These are phyloP conservation scores for Ilex asprella DNA, from an alignment of 257 asterid species.

Conservation along the genomic window DNA sequence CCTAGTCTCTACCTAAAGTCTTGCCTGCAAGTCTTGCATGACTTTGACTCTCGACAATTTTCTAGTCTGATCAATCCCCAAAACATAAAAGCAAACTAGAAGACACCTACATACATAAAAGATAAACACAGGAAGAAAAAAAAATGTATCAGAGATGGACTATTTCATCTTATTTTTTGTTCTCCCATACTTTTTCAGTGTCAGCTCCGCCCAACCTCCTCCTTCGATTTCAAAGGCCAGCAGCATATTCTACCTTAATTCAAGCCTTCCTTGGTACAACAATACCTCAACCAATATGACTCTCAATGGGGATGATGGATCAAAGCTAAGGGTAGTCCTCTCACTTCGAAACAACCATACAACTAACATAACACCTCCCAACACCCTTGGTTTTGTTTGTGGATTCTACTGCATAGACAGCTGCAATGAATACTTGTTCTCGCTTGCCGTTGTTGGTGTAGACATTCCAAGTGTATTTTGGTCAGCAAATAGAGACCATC, in stretches of 20 bases:
- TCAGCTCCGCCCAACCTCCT: neutral
- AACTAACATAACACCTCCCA: too few species aligned
- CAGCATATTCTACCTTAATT: neutral
- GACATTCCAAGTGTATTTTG: neutral
- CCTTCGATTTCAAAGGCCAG: neutral
- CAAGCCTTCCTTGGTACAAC: neutral
- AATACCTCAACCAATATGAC: neutral
- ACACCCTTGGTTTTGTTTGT: neutral
- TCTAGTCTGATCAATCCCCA: too few species aligned
- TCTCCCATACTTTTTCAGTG: too few species aligned
- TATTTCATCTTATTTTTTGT: too few species aligned
- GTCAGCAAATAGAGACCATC: slow-evolving; percentile 1
- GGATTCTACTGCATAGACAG: neutral
- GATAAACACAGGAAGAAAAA: too few species aligned
- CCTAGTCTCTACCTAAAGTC: too few species aligned
- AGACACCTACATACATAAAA: too few species aligned
- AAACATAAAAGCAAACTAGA: too few species aligned
- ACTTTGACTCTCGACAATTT: too few species aligned
- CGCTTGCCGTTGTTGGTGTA: neutral
- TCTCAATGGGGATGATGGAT: neutral
- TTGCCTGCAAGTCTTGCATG: too few species aligned
- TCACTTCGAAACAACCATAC: neutral
- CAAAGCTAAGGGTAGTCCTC: neutral
- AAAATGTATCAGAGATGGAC: too few species aligned
- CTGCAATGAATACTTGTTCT: neutral